Evolutionary conservation across 192 early-diverging fungal genomes (phyloP).

Genomic region (Linnemannia elongata): DNA sequence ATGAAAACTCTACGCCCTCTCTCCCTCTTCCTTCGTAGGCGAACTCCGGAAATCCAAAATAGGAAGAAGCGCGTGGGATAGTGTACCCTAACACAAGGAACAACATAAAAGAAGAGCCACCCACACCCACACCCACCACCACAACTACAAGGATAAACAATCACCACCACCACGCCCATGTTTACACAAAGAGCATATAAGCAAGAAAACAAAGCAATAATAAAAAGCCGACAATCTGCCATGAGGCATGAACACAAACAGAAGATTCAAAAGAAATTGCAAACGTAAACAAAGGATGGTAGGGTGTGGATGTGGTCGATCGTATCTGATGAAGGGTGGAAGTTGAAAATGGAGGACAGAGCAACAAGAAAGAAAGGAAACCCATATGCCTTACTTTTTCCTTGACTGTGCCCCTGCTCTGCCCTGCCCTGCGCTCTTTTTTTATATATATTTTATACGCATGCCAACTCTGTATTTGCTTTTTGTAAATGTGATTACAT

Average conservation of each 20-base stretch:
- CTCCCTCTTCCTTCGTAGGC: slow-evolving; percentile 44
- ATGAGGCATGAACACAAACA: too few species aligned
- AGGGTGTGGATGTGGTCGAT: neutral
- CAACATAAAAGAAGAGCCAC: too few species aligned
- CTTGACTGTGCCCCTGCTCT: neutral
- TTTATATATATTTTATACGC: neutral
- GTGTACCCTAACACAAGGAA: slow-evolving; percentile 8
- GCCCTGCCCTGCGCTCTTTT: neutral
- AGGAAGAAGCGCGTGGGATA: slow-evolving; percentile 33
- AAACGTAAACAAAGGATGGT: neutral
- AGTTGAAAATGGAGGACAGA: too few species aligned
- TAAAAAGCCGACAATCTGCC: too few species aligned
- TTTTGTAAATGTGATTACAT: neutral
- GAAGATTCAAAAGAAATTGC: neutral
- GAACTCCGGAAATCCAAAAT: slow-evolving; percentile 62
- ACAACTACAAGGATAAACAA: too few species aligned
- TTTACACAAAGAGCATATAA: neutral
- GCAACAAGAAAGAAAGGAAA: neutral
- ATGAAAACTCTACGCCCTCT: neutral
- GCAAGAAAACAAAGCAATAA: neutral
- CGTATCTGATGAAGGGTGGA: neutral
- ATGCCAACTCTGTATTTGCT: neutral
- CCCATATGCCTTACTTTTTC: neutral
- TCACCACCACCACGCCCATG: slow-evolving; percentile 5
- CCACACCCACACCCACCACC: too few species aligned